Conservation (phyloP, 768 basidiomycete species). For the Fistulinella prunicolor region DNA sequence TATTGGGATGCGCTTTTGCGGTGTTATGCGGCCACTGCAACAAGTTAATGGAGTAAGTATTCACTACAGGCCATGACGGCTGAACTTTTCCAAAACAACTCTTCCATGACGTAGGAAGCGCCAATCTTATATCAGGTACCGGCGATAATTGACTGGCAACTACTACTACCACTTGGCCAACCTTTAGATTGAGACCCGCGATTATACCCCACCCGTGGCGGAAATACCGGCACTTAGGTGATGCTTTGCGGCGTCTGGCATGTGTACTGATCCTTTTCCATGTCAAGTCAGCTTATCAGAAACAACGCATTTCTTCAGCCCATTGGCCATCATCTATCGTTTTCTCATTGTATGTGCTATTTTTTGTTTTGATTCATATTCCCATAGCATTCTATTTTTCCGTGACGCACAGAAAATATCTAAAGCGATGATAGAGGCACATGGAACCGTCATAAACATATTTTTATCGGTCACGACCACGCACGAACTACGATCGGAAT, state of each 20-base stretch:
- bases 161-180: no score
- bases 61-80: no score
- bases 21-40: no score
- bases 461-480: background rate
- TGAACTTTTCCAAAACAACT: no score
- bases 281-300: background rate
- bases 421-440: background rate
- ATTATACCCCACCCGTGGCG: no score
- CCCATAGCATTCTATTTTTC: background rate
- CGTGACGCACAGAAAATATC: background rate
- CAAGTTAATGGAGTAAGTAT: no score
- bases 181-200: no score
- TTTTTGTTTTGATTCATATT: background rate
- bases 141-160: no score
- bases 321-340: constrained; percentile 1
- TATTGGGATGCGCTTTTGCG: no score
- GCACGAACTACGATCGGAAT: background rate
- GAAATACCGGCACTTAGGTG: no score
- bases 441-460: background rate
- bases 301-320: background rate
- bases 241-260: constrained; percentile 1
- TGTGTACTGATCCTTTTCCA: constrained; percentile 2
- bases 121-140: no score
- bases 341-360: background rate
- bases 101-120: no score